Base-by-base conservation (phyloP, 2,329 filamentous ascomycete species). In the Corynespora cassiicola region DNA sequence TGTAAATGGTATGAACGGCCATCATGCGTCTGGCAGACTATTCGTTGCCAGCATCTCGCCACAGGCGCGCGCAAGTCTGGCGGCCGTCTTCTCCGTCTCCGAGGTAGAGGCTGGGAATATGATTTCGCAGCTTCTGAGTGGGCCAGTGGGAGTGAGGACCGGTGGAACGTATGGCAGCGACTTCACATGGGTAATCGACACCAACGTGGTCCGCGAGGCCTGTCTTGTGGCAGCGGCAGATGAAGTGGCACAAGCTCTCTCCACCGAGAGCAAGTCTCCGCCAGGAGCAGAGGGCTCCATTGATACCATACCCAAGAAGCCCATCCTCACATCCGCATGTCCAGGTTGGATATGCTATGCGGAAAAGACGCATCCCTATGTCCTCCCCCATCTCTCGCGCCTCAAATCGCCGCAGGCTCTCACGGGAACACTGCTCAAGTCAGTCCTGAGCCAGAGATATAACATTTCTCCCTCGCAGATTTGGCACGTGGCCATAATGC, bases 331-430 rank as follows among this genome's bases (percentile, higher is more conserved):
- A 7, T 91, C 91, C 3, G 90, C 90, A 14, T 99, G 94, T 66
- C 94, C 94, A 1, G 94, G 94, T 6, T 99, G 95, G 91, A 92
- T 99, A 39, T 99, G 94, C 72, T 99, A 99, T 62, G 92, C 92
- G 17, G 94, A 99, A 68, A 97, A 99, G 73, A 97, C 92, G 38
- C 94, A 99, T 61, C 90, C 94, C 2, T 86, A 96, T 61, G 84
- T 97, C 38, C 78, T 99, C 32, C 90, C 90, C 18, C 90, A 99
- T 67, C 77, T 99, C 36, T 96, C 91, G 41, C 83, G 83, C 32
- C 78, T 97, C 48, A 99, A 97, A 68, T 96, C 91, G 5, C 92
- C 94, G 10, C 94, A 99, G 69, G 92, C 94, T 17, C 72, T 99
- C 35, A 87, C 88, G 50, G 94, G 94, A 9, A 96, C 90, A 0